A percentile compares a stretch with the other conserved stretches of the same genome.
Conservation (phyloP, 2,329 filamentous ascomycete genomes). For the Teratosphaeria pseudoeucalypti region DNA sequence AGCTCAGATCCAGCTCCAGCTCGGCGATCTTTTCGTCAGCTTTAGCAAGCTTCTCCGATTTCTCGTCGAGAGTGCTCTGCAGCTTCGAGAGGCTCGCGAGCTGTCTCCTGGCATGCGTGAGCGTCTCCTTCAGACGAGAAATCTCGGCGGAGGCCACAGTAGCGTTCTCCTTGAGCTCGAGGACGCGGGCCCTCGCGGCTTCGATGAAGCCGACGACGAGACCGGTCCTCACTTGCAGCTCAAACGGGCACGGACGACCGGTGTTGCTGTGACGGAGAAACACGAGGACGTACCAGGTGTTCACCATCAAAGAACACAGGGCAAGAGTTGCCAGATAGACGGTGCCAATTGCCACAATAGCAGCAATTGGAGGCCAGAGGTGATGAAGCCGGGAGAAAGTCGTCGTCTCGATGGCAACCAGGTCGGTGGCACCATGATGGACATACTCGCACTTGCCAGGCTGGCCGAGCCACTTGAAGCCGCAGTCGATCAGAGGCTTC, state of each 20-base stretch:
- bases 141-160: not conserved
- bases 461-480: not conserved
- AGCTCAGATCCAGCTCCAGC: too few relatives aligned
- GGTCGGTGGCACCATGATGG: not conserved
- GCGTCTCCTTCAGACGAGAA: not conserved
- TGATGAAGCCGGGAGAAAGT: not conserved
- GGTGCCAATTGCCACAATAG: not conserved
- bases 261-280: not conserved
- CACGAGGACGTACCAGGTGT: not conserved
- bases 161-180: not conserved
- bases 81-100: not conserved
- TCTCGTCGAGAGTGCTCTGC: not conserved
- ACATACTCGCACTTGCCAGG: not conserved
- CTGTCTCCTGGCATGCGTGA: not conserved
- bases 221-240: not conserved
- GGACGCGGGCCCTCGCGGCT: not conserved
- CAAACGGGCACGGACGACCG: not conserved
- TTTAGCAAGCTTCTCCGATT: not conserved
- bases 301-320: not conserved
- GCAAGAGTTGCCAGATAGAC: not conserved
- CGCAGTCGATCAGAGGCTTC: not conserved
- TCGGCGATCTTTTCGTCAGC: not conserved
- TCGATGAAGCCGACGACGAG: not conserved
- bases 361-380: not conserved
- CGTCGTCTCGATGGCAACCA: not conserved